Percentiles rank a stretch among this genome's conserved stretches.
Conservation (phyloP, 1,284 basidiomycete genomes). For the Chalciporus sp. region DNA sequence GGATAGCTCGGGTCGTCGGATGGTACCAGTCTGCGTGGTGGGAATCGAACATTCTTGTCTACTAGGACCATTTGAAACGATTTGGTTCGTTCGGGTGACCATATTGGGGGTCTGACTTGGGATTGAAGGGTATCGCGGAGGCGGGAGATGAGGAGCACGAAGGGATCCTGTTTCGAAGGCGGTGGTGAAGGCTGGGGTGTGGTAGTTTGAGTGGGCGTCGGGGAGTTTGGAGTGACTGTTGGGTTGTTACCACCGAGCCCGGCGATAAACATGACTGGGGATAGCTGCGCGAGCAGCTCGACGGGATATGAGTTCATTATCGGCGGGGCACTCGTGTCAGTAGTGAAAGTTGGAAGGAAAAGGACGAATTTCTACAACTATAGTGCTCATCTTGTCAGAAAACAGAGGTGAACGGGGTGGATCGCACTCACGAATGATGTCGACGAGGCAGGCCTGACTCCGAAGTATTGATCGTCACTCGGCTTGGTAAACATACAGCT, state of each 20-base stretch:
- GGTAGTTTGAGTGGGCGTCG: slow-evolving; percentile 19
- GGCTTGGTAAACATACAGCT: too few species aligned
- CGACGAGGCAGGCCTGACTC: too few species aligned
- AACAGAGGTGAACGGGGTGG: too few species aligned
- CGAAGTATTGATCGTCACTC: too few species aligned
- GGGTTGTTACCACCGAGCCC: slow-evolving; percentile 59
- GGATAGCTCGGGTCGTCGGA: slow-evolving; percentile 54
- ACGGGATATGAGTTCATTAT: slow-evolving; percentile 88
- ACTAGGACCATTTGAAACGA: slow-evolving; percentile 83
- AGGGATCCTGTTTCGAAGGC: slow-evolving; percentile 53
- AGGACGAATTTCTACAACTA: too few species aligned
- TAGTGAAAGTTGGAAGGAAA: too few species aligned
- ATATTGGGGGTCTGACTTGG: slow-evolving; percentile 62
- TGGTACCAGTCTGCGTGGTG: slow-evolving; percentile 78
- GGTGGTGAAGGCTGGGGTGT: slow-evolving; percentile 22
- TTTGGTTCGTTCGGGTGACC: slow-evolving; percentile 67
- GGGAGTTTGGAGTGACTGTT: slow-evolving; percentile 10
- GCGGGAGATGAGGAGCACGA: slow-evolving; percentile 52
- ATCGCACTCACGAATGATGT: too few species aligned
- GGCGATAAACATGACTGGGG: slow-evolving; percentile 90
- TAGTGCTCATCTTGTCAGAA: too few species aligned
- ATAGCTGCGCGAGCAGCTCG: slow-evolving; percentile 80
- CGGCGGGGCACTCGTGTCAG: not conserved
- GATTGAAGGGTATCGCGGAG: slow-evolving; percentile 65
- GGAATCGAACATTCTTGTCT: slow-evolving; percentile 82